Conservation (phyloP, 106 monocot species). For the Dioscorea dumetorum region DNA sequence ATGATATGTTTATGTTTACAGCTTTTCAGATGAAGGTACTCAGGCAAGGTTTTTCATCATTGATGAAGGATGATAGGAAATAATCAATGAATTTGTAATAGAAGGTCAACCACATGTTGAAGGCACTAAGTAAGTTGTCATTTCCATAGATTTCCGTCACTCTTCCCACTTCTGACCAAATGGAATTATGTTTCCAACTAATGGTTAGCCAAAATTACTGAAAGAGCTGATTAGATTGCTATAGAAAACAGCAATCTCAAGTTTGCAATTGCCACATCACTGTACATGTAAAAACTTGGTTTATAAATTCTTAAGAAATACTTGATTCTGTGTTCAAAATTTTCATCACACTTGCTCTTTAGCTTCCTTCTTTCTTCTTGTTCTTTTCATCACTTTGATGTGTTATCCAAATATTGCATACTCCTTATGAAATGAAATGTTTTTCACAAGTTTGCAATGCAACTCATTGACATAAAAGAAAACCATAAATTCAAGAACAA, state of each 20-base stretch:
- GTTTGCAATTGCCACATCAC: no score
- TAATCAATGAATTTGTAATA: slow-evolving; percentile 14
- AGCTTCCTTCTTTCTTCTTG: no score
- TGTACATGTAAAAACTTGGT: no score
- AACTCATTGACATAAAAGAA: slow-evolving; percentile 24
- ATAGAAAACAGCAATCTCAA: no score
- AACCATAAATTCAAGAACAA: slow-evolving; percentile 23
- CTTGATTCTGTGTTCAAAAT: no score
- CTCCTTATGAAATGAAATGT: neutral
- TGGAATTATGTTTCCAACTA: neutral
- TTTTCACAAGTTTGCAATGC: slow-evolving; percentile 19
- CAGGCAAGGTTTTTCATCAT: slow-evolving; percentile 32
- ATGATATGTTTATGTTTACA: neutral
- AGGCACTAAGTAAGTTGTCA: slow-evolving; percentile 19
- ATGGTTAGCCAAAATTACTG: no score
- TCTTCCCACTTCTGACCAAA: neutral
- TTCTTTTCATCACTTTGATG: neutral
- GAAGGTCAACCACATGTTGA: slow-evolving; percentile 21
- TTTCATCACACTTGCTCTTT: no score
- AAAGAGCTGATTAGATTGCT: no score
- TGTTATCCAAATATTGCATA: no score
- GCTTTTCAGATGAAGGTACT: slow-evolving; percentile 19
- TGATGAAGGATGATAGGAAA: slow-evolving; percentile 49
- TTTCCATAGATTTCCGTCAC: no score
- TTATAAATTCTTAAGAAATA: no score